These are phyloP conservation scores for Daldinia eschscholtzii DNA, from an alignment of 2,329 filamentous ascomycete species.

Conservation along the genomic window DNA sequence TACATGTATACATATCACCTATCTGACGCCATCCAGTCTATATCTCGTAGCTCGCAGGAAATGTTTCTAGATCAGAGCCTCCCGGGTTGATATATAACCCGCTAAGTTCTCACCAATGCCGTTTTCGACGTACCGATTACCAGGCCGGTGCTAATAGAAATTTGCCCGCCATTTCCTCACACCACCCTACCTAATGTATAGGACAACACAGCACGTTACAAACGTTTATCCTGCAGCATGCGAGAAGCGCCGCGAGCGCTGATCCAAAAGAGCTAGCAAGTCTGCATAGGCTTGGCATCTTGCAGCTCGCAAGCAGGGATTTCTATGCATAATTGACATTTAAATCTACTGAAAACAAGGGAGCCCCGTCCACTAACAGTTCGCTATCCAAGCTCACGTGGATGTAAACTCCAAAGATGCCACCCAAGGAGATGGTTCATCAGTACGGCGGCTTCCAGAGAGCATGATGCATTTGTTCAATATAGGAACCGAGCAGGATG, in stretches of 20 bases:
- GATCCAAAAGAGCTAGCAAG: constrained; percentile 34
- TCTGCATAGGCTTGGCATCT: constrained; percentile 34
- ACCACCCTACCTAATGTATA: constrained; percentile 13
- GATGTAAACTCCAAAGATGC: constrained; percentile 29
- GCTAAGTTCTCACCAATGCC: neutral
- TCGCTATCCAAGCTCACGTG: constrained; percentile 31
- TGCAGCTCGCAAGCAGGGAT: constrained; percentile 36
- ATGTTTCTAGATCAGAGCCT: constrained; percentile 2
- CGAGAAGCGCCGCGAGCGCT: constrained; percentile 22
- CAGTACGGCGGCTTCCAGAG: constrained; percentile 18
- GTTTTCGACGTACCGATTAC: constrained; percentile 9
- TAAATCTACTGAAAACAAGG: constrained; percentile 31
- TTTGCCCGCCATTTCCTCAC: constrained; percentile 2
- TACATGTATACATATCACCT: constrained; percentile 6
- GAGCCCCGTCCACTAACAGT: constrained; percentile 28
- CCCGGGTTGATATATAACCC: neutral
- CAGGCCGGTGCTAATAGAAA: constrained; percentile 9
- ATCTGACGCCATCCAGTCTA: constrained; percentile 8
- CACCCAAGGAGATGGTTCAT: constrained; percentile 33
- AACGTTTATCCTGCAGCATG: constrained; percentile 30
- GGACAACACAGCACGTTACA: constrained; percentile 29
- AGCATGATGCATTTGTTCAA: constrained; percentile 29
- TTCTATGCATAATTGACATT: constrained; percentile 35
- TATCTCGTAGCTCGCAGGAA: neutral
- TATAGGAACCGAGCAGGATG: constrained; percentile 24